Percentiles rank a stretch among this genome's conserved stretches.
Evolutionary conservation across 2,329 filamentous ascomycete species (phyloP).

Genomic region (Dactylellina sp.): DNA sequence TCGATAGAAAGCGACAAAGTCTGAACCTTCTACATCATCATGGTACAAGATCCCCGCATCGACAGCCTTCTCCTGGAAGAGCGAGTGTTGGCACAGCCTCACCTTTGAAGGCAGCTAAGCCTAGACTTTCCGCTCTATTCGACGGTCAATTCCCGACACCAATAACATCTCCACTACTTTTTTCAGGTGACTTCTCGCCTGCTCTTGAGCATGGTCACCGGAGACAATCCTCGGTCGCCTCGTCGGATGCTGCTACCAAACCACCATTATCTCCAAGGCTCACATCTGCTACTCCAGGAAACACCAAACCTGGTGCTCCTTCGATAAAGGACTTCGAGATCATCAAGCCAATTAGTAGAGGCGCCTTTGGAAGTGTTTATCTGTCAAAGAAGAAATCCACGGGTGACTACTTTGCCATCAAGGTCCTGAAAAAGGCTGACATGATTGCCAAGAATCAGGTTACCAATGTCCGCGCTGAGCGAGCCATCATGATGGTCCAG

Average conservation of each 20-base stretch:
- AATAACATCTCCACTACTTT: conserved; percentile 87
- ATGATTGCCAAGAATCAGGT: conserved; percentile 99
- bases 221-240: conserved; percentile 88
- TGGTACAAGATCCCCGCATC: conserved; percentile 79
- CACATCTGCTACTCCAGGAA: conserved; percentile 78
- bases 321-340: conserved; percentile 99
- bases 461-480: conserved; percentile 97
- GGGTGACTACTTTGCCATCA: conserved; percentile 98
- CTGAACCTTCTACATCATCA: conserved; percentile 64
- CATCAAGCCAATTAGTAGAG: conserved; percentile 99
- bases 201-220: conserved; percentile 78
- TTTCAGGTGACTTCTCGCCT: conserved; percentile 84
- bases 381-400: conserved; percentile 98
- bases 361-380: conserved; percentile 97
- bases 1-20: conserved; percentile 82
- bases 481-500: conserved; percentile 99
- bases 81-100: conserved; percentile 76
- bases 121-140: conserved; percentile 72
- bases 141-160: conserved; percentile 80
- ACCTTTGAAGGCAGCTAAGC: conserved; percentile 85
- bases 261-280: conserved; percentile 86
- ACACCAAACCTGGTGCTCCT: conserved; percentile 86
- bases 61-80: conserved; percentile 85
- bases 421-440: conserved; percentile 98
- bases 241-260: conserved; percentile 73